A percentile compares a stretch with the other conserved stretches of the same genome.
Evolutionary conservation across 768 basidiomycete species (phyloP).

Genomic region (Serendipita vermifera): DNA sequence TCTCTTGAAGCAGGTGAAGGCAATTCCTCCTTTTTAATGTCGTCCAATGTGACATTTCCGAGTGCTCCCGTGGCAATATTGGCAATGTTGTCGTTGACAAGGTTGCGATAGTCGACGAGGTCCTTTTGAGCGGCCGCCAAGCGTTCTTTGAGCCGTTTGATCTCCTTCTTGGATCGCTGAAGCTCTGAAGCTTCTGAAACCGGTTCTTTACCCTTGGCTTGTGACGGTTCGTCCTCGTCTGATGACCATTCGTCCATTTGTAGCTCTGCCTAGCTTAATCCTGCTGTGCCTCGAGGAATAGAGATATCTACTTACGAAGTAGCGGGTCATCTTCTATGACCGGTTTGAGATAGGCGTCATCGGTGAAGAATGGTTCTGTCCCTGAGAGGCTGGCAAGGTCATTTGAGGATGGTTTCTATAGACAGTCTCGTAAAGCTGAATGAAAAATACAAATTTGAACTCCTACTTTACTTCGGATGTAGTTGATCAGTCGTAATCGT

Average conservation of each 20-base stretch:
- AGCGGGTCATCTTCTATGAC: slow-evolving; percentile 76
- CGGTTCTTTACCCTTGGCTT: slow-evolving; percentile 10
- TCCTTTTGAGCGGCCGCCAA: slow-evolving; percentile 46
- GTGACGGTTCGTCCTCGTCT: slow-evolving; percentile 50
- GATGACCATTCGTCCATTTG: slow-evolving; percentile 55
- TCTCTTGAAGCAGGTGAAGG: slow-evolving; percentile 37
- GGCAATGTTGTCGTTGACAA: slow-evolving; percentile 40
- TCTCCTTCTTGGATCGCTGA: slow-evolving; percentile 29
- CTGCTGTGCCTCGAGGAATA: slow-evolving; percentile 5
- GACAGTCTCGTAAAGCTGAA: slow-evolving; percentile 5
- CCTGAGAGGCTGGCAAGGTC: slow-evolving; percentile 39
- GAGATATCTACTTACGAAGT: slow-evolving; percentile 49
- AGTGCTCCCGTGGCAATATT: slow-evolving; percentile 20
- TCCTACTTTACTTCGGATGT: slow-evolving; percentile 61
- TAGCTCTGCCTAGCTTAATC: slow-evolving; percentile 34
- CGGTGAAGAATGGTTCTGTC: slow-evolving; percentile 47
- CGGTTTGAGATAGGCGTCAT: slow-evolving; percentile 74
- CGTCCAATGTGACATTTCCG: slow-evolving; percentile 23
- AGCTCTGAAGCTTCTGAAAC: slow-evolving; percentile 25
- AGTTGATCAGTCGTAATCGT: slow-evolving; percentile 74
- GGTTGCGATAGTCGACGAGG: slow-evolving; percentile 44
- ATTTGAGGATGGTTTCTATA: slow-evolving; percentile 40
- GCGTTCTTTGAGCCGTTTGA: slow-evolving; percentile 48
- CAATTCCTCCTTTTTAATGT: slow-evolving; percentile 26
- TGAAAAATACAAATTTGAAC: not conserved